Evolutionary conservation across 2,329 filamentous ascomycete genomes (phyloP), one percentile per base, ranked within the genome.

Genomic region (Zasmidium angulare): DNA sequence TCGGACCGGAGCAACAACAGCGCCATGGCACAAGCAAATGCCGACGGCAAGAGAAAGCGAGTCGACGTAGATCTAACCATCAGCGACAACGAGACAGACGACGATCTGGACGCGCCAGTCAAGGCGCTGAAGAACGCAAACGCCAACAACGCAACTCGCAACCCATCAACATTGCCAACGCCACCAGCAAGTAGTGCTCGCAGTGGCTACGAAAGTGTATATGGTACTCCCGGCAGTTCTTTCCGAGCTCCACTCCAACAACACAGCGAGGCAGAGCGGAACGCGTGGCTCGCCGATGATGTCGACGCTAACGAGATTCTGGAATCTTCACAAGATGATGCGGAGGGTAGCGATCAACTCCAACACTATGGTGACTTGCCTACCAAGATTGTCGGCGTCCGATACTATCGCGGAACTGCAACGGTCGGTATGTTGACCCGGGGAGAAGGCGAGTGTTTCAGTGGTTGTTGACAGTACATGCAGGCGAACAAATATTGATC

Each of bases 401-500:
- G 77, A 48, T 89, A 84, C 70, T 90, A 91, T 71, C 74, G 74
- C 56, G 88, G 88, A 1, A 55, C 58, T 64, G 87, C 87, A 14
- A 86, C 81, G 7, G 66, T 78, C 1, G 26, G 26, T 29, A 29
- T 29, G 26, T 29, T 11, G 11, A 6, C 26, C 6, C 26, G 11
- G 11, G 6, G 11, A 11, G 26, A 29, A 29, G 26, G 26, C 11
- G 6, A 29, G 11, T 29, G 26, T 29, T 29, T 4, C 11, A 11
- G 6, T 6, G 11, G 26, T 29, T 29, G 26, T 29, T 6, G 6
- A 10, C 6, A 17, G 6, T 14, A 7, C 36, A 43, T 17, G 36
- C 36, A 14, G 86, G 86, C 22, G 88, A 91, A 70, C 78, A 82
- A 55, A 85, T 90, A 1, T 73, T 87, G 50, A 77, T 88, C 55